Evolutionary conservation across 179 eudicot genomes (phyloP), one percentile per base, ranked within the genome.

Genomic region (Beta lomatogona): DNA sequence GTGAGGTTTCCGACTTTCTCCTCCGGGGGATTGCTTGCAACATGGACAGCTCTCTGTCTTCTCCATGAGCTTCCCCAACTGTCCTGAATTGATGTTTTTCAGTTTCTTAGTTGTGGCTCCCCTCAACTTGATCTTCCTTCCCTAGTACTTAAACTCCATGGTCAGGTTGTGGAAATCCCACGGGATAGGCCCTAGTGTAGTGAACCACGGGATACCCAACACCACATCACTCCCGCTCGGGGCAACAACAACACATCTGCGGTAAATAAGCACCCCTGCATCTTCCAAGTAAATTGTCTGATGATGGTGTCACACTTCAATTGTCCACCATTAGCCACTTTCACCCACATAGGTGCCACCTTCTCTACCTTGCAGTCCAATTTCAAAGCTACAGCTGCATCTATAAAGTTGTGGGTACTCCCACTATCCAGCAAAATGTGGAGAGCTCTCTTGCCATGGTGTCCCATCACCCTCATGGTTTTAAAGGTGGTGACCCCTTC

Each of bases 391-490:
- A 7, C 15, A 4, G 3, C 5, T 4, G 21, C 1, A 50, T 72
- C 75, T 5, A 72, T 4, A 13, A 72, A 72, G 31, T 72, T 72
- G 58, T 72, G 75, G 11, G 75, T 48, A 58, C 75, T 72, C 13
- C 75, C 75, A 46, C 57, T 72, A 5, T 72, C 75, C 2, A 45
- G 50, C 6, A 79, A 8, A 0, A 79, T 46, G 18, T 73, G 66
- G 0, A 79, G 0, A 0, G 44, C 0, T 11, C 59, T 71, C 22
- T 22, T 71, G 4, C 50, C 48, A 3, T 41, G 18, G 0, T 12
- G n/a, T 0, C 77, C 82, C 13, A 15, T 52, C 0, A 79, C 68
- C 18, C 82, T 60, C 53, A 80, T 59, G 1, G 82, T 80, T 4
- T 80, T 71, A n/a, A 52, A 80, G 0, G 10, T 0, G 4, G 6